A percentile compares a stretch with the other conserved stretches of the same genome.
Evolutionary conservation across 805 yeast species (phyloP).

Genomic region (Spathaspora gorwiae): DNA sequence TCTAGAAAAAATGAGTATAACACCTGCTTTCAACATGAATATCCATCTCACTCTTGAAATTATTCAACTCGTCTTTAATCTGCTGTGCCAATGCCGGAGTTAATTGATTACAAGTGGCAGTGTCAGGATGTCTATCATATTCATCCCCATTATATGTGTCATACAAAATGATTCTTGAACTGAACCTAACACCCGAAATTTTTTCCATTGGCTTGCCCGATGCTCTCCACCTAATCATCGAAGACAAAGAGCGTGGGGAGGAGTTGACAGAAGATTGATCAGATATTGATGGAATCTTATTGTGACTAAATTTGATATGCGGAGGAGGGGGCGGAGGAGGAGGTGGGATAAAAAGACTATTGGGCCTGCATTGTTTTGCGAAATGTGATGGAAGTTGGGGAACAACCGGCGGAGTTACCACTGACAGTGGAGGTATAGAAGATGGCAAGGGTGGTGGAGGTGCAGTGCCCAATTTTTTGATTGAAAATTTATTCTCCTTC

Average conservation of each 20-base stretch:
- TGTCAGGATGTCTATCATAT: constrained; percentile 89
- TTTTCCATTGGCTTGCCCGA: not conserved
- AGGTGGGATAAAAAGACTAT: not conserved
- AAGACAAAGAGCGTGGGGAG: constrained; percentile 30
- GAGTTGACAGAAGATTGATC: constrained; percentile 18
- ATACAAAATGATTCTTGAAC: constrained; percentile 76
- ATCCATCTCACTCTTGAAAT: constrained; percentile 73
- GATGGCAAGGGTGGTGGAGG: not conserved
- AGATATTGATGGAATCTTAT: constrained; percentile 26
- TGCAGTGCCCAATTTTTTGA: not conserved
- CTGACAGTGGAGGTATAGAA: not conserved
- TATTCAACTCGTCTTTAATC: constrained; percentile 81
- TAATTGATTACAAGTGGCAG: constrained; percentile 86
- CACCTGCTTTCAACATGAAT: constrained; percentile 75
- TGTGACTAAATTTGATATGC: constrained; percentile 23
- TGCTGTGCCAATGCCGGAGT: constrained; percentile 83
- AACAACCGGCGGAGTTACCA: not conserved
- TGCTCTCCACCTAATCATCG: constrained; percentile 26
- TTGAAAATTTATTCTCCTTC: constrained; percentile 5
- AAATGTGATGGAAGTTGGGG: not conserved
- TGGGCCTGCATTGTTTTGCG: not conserved
- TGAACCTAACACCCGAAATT: constrained; percentile 50
- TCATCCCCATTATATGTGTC: constrained; percentile 81
- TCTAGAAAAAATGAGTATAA: constrained; percentile 76
- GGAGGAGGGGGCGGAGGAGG: constrained; percentile 12